Conservation (phyloP, 441 rosid genomes). For the Isatis lusitanica region DNA sequence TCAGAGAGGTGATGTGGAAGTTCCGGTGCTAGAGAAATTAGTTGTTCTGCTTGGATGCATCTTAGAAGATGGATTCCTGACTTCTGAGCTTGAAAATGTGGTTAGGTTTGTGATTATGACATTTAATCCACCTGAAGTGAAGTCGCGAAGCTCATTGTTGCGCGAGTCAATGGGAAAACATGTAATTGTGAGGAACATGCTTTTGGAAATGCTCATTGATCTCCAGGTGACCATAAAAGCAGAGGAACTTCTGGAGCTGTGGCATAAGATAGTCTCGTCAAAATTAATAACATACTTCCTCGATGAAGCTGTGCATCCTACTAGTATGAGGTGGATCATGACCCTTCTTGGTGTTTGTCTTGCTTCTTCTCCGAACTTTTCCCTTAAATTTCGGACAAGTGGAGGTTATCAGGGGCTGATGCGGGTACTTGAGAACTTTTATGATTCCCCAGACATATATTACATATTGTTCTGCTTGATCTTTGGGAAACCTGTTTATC, state of each 20-base stretch:
- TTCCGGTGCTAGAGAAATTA: slow-evolving; percentile 94
- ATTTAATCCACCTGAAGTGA: slow-evolving; percentile 94
- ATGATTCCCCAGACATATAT: slow-evolving; percentile 99
- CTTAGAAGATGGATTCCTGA: slow-evolving; percentile 95
- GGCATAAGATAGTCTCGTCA: slow-evolving; percentile 99
- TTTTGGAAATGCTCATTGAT: slow-evolving; percentile 99
- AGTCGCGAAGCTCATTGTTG: slow-evolving; percentile 64
- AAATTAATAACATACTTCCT: slow-evolving; percentile 95
- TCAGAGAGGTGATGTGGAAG: slow-evolving; percentile 99
- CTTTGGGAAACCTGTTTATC: slow-evolving; percentile 97
- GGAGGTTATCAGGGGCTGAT: slow-evolving; percentile 95
- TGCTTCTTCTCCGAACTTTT: slow-evolving; percentile 93
- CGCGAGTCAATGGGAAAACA: slow-evolving; percentile 98
- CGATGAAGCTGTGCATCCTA: slow-evolving; percentile 99
- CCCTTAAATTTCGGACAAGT: slow-evolving; percentile 92
- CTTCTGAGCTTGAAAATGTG: slow-evolving; percentile 96
- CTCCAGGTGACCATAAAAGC: slow-evolving; percentile 96
- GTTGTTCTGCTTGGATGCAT: slow-evolving; percentile 98
- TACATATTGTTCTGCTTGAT: slow-evolving; percentile 95
- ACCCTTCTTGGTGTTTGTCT: slow-evolving; percentile 98
- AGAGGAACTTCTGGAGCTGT: slow-evolving; percentile 96
- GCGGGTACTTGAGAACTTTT: slow-evolving; percentile 93
- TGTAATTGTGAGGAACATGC: slow-evolving; percentile 98
- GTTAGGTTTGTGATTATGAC: slow-evolving; percentile 98
- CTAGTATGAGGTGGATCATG: slow-evolving; percentile 99